Base-by-base conservation (phyloP, 345 rosid species). In the Hibiscus mutabilis region DNA sequence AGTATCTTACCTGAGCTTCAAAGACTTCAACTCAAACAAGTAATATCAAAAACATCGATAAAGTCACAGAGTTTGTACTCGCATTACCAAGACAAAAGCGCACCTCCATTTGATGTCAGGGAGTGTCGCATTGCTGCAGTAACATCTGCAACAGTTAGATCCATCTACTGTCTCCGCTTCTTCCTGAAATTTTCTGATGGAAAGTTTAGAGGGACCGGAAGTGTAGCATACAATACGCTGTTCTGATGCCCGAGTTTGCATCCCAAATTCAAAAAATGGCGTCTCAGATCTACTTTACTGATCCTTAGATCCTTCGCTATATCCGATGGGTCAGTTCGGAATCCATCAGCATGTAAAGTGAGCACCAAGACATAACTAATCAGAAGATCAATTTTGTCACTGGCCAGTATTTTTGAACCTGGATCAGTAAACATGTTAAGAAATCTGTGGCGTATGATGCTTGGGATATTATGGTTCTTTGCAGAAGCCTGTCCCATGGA, bases 281-380 rank as follows among this genome's bases (percentile, higher is more conserved):
- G 56, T 74, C 95, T 84, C 76, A 90, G 51, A 5, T 16, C 73
- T 16, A 84, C 56, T 2, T 64, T 31, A 46, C 84, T 81, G 77
- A 83, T 79, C 78, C 87, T 86, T 62, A 92, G 88, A 77, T 95
- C 97, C 76, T 78, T 86, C 1, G 93, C 88, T 46, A 92, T 86
- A 79, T 95, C 98, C 3, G 74, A 60, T 0, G 87, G 90, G 76
- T 83, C 79, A 7, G 89, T 87, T 76, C 51, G 80, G 78, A 92
- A 95, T 57, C 73, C 68, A 76, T 95, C 99, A 24, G 82, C 93
- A 61, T 89, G 85, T 33, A 95, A 82, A 47, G 87, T 61, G 19
- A 95, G 92, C 68, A 92, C 97, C 69, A 95, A 76, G 35, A 88
- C 87, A 44, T 89, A 89, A 83, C 97, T 89, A 49, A 87, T 83